Base-by-base conservation (phyloP, 2,329 filamentous ascomycete genomes). In the Alternaria conjuncta region DNA sequence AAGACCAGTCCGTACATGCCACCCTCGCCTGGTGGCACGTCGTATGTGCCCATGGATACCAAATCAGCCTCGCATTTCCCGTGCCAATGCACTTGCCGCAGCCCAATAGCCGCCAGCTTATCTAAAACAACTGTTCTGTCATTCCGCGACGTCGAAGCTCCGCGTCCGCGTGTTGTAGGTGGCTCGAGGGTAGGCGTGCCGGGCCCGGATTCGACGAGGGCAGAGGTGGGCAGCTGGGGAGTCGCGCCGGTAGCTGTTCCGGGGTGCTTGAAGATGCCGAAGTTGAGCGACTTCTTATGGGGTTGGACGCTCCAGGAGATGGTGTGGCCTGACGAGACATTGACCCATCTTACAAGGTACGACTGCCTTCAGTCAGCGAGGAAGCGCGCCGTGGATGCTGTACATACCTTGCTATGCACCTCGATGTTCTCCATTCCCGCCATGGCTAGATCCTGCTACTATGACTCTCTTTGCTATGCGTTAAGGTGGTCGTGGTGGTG, bases 231-330 rank as follows among this genome's bases (percentile, higher is more conserved):
- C 77, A 84, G 64, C 78, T 81, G 70, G 25, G 78, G 71, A 30
- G 75, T 66, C 18, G 69, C 66, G 66, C 87, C 85, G 69, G 85
- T 85, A 64, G 88, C 88, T 61, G 87, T 90, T 70, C 94, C 94
- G 3, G 96, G 95, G 79, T 98, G 96, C 80, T 97, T 98, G 82
- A 99, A 96, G 75, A 99, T 92, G 77, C 94, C 96, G 79, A 99
- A 97, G 83, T 98, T 97, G 81, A 99, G 91, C 63, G 95, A 97
- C 83, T 97, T 98, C 84, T 97, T 98, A 81, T 98, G 94, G 46
- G 96, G 96, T 78, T 98, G 94, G 43, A 99, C 89, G 76, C 93
- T 97, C 96, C 96, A 99, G 15, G 94, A 97, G 73, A 99, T 94
- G 55, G 94, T 97, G 80, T 97, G 91, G 57, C 92, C 92, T 68